Evolutionary conservation across 1,284 basidiomycete species (phyloP).

Genomic region (Xerocomus nothofagi): DNA sequence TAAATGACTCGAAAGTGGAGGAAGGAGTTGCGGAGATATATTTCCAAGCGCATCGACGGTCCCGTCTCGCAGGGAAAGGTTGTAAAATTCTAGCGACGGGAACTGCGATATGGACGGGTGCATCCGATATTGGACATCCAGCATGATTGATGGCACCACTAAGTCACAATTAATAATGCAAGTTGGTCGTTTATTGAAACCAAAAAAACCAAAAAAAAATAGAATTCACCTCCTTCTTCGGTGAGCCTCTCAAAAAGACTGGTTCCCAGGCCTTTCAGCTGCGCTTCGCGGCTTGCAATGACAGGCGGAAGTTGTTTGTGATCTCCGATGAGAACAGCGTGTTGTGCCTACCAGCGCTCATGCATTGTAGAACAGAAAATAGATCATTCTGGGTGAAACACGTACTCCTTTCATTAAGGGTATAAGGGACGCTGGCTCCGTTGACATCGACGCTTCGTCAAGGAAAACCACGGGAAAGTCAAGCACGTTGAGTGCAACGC

Average conservation of each 20-base stretch:
- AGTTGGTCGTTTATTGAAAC: conserved; percentile 8
- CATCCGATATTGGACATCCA: conserved; percentile 94
- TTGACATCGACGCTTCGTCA: conserved; percentile 96
- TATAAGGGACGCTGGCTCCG: conserved; percentile 85
- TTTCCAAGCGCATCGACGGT: conserved; percentile 60
- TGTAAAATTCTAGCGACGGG: conserved; percentile 84
- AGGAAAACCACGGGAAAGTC: conserved; percentile 95
- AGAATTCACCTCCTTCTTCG: conserved; percentile 65
- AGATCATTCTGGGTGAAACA: conserved; percentile 24
- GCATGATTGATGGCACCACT: conserved; percentile 84
- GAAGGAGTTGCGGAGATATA: conserved; percentile 51
- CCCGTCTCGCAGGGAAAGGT: conserved; percentile 68
- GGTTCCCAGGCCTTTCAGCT: conserved; percentile 67
- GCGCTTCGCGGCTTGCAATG: conserved; percentile 72
- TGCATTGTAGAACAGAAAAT: conserved; percentile 14
- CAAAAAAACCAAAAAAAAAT: conserved; percentile 4
- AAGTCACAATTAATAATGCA: conserved; percentile 20
- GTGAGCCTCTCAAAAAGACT: conserved; percentile 90
- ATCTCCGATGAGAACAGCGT: conserved; percentile 90
- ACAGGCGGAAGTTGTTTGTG: conserved; percentile 96
- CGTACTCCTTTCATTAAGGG: conserved; percentile 87
- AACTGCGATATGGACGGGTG: conserved; percentile 87
- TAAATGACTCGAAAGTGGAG: conserved; percentile 61
- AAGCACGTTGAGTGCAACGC: conserved; percentile 55
- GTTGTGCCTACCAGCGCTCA: conserved; percentile 57